Percentiles rank a stretch among this genome's conserved stretches.
Evolutionary conservation across 441 rosid species (phyloP).

Genomic region (Monsonia emarginata): DNA sequence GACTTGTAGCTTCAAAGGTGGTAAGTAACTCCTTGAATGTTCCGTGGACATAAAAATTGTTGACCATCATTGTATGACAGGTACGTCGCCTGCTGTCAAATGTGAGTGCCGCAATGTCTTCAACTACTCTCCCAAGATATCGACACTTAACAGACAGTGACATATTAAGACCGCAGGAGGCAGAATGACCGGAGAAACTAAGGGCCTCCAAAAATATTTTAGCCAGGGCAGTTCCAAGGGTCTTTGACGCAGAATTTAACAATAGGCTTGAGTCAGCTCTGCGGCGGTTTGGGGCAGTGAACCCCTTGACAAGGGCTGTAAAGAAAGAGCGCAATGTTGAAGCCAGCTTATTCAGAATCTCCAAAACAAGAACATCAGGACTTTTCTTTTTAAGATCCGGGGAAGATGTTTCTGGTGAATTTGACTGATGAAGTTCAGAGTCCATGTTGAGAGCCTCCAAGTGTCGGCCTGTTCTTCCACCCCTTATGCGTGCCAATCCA

Average conservation of each 20-base stretch:
- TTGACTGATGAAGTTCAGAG: conserved; percentile 48
- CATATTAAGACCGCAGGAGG: conserved; percentile 46
- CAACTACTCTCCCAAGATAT: conserved; percentile 84
- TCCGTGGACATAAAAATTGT: conserved; percentile 84
- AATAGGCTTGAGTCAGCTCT: conserved; percentile 77
- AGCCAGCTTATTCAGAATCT: conserved; percentile 67
- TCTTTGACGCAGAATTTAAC: conserved; percentile 70
- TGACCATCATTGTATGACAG: conserved; percentile 72
- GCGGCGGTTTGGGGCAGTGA: conserved; percentile 84
- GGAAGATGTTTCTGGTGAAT: conserved; percentile 46
- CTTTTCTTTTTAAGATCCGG: conserved; percentile 70
- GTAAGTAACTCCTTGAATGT: conserved; percentile 79
- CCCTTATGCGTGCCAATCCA: conserved; percentile 73
- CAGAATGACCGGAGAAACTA: conserved; percentile 59
- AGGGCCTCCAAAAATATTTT: conserved; percentile 78
- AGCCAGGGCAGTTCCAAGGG: conserved; percentile 76
- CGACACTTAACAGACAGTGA: conserved; percentile 76
- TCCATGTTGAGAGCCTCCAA: conserved; percentile 68
- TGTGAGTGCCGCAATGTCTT: conserved; percentile 66
- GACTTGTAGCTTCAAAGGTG: conserved; percentile 95
- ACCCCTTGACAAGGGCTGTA: conserved; percentile 84
- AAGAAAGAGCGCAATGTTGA: conserved; percentile 67
- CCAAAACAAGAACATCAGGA: conserved; percentile 58
- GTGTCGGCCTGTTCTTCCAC: conserved; percentile 83
- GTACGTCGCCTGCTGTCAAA: conserved; percentile 80